Evolutionary conservation across 2,329 filamentous ascomycete genomes (phyloP), one percentile per base, ranked within the genome.

Genomic region (Alternaria infectoria): DNA sequence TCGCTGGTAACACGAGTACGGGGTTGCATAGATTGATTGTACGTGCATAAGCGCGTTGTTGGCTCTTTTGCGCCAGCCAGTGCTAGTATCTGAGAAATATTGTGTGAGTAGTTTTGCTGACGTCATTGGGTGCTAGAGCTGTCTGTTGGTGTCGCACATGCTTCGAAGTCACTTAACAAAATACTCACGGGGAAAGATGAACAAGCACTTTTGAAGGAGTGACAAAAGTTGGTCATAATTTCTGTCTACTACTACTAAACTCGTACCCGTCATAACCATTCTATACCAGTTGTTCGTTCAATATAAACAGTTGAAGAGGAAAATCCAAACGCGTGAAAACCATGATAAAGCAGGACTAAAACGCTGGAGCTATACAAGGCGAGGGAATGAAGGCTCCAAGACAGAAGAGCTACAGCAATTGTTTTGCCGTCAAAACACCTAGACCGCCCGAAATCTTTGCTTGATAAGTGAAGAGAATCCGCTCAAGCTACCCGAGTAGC

Each of bases 191-290:
- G 6, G 9, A n/a, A 15, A 44, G 7, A 21, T 15, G 36, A 44
- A 5, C 36, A 11, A 44, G 19, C 12, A 54, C 6, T 44, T 54
- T 25, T 54, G 21, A 54, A 44, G 36, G 52, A 54, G 32, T 54
- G 52, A 54, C 52, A 54, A 54, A 54, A 19, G 32, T 54, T 54
- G 32, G 52, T 26, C 32, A 44, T 46, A 47, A 95, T 91, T 23
- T 90, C 86, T 77, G 95, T 91, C 0, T 92, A 92, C n/a, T 91
- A 21, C 44, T 54, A 44, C 52, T 40, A 28, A 54, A 21, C 36
- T 26, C 52, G 13, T 57, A 19, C 90, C 86, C 6, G 36, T 59
- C 55, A 30, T 62, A 54, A 54, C 52, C 52, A 19, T 44, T 62
- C 56, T 58, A 67, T 58, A 44, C 54, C 28, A 55, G 19, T 52